Base-by-base conservation (phyloP, 208 protist species). In the Leishmania major region DNA sequence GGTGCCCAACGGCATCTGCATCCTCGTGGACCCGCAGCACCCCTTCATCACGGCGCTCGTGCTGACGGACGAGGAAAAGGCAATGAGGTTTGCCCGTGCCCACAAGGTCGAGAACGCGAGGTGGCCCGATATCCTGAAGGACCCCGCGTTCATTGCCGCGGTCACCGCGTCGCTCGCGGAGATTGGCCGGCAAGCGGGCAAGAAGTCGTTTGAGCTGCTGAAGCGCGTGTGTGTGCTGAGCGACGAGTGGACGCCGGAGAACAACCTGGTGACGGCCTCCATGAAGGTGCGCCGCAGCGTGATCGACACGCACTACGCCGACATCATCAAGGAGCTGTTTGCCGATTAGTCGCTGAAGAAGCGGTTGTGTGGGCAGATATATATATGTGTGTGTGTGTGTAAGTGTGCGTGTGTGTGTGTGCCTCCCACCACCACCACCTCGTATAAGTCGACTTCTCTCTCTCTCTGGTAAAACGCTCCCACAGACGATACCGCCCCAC, bases 171-270 rank as follows among this genome's bases (percentile, higher is more conserved):
- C 80, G 1, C 49, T 94, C 53, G 78, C 78, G 17, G 90, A 82
- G 10, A 77, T 90, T 17, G 93, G 88, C 55, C 86, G 82, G 79
- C 62, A 51, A 51, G 92, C 84, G 28, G 91, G 83, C 47, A 88
- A 87, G 60, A 96, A 93, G 88, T 77, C 91, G 37, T 93, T 98
- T 74, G 94, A 97, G 85, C 79, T 82, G 45, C 69, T 95, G 37
- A 86, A 87, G 78, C 47, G 84, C 28, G 93, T 93, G 22, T 85
- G 86, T 2, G 80, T 95, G 13, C 78, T 96, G n/a, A 74, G 22
- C 22, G 93, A 96, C 49, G 93, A 96, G 84, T 97, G 95, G 95
- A 96, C 93, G 5, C 85, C 92, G 15, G 93, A 97, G 86, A 97
- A 97, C 84, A 89, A 87, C 35, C 73, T 96, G 31, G 71, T 95